Conservation (phyloP, 495 filamentous ascomycete species). For the Aspergillus biplanus region DNA sequence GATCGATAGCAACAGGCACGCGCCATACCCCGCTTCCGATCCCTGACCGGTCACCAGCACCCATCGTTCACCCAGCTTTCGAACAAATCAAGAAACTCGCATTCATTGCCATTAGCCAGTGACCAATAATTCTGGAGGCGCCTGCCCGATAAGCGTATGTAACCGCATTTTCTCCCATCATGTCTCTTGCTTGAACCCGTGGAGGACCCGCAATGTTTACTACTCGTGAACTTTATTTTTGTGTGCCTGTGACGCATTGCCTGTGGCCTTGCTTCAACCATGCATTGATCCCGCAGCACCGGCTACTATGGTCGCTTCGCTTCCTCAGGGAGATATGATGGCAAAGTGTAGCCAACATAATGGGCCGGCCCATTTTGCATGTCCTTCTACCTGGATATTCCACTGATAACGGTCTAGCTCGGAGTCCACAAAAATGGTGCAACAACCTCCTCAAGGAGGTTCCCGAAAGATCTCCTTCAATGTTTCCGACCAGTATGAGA, state of each 20-base stretch:
- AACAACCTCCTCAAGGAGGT: slow-evolving; percentile 50
- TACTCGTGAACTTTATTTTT: not conserved
- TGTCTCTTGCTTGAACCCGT: not conserved
- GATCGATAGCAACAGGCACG: slow-evolving; percentile 19
- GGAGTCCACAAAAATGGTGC: slow-evolving; percentile 44
- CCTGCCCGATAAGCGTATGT: slow-evolving; percentile 13
- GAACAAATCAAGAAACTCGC: slow-evolving; percentile 13
- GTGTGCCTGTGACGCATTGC: not conserved
- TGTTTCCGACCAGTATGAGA: slow-evolving; percentile 98
- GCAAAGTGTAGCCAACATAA: not conserved
- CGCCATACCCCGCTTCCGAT: slow-evolving; percentile 30
- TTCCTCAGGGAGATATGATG: not conserved
- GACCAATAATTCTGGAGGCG: not conserved
- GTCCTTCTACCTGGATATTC: not conserved
- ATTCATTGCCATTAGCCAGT: slow-evolving; percentile 3
- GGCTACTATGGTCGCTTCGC: not conserved
- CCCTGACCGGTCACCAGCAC: slow-evolving; percentile 8
- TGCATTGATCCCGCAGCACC: not conserved
- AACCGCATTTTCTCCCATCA: slow-evolving; percentile 17
- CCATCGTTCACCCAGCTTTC: slow-evolving; percentile 4
- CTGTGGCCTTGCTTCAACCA: slow-evolving; percentile 1
- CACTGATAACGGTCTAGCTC: slow-evolving; percentile 20
- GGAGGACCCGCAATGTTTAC: not conserved
- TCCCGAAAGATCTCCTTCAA: slow-evolving; percentile 99
- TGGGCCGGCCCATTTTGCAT: not conserved